Evolutionary conservation across 75 land plant genomes (phyloP).

Genomic region (Sequoia sempervirens): DNA sequence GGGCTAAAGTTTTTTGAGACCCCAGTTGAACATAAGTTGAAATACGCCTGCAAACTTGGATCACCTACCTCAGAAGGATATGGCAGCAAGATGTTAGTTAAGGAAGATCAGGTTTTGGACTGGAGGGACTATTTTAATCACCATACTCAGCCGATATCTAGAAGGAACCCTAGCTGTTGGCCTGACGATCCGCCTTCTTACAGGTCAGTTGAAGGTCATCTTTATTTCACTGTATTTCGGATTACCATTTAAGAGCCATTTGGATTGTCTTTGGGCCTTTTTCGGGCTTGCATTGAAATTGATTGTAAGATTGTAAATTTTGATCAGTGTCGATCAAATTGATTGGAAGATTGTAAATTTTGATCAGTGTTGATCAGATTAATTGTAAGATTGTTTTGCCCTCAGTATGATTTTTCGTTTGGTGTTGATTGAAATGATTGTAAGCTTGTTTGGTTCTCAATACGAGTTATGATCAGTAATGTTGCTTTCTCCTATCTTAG

Average conservation of each 20-base stretch:
- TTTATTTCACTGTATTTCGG: background rate
- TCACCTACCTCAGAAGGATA: conserved; percentile 80
- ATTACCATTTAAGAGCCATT: background rate
- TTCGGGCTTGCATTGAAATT: background rate
- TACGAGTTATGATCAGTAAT: background rate
- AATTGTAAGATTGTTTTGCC: background rate
- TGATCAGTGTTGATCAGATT: background rate
- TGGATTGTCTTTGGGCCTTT: background rate
- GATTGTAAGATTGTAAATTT: background rate
- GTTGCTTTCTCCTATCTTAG: background rate
- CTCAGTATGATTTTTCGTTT: background rate
- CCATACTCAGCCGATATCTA: conserved; percentile 67
- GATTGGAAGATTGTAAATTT: background rate
- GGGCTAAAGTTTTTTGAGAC: conserved; percentile 50
- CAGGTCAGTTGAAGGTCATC: conserved; percentile 28
- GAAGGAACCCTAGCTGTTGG: conserved; percentile 66
- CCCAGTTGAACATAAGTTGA: conserved; percentile 49
- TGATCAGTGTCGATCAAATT: background rate
- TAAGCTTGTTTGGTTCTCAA: background rate
- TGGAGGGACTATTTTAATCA: conserved; percentile 96
- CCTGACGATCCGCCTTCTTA: conserved; percentile 55
- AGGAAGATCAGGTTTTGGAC: conserved; percentile 62
- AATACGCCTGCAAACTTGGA: conserved; percentile 49
- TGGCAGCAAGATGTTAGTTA: conserved; percentile 72
- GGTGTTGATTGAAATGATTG: background rate